phyloP scores from a whole-genome alignment of 495 filamentous ascomycete species.

The Neurospora pannonica region DNA sequence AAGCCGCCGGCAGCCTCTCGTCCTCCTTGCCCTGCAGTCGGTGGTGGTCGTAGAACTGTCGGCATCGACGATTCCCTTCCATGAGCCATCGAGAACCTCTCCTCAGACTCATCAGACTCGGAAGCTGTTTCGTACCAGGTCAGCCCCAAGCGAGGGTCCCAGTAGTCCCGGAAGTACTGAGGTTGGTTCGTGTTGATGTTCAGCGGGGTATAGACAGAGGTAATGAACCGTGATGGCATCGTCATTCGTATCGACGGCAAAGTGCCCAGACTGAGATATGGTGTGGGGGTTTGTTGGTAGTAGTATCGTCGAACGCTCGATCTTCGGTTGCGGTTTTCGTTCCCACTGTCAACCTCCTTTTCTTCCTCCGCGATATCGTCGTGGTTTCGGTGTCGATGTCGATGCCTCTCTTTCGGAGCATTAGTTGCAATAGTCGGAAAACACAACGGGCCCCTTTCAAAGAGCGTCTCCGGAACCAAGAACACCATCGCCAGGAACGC shows the following conservation, averaged over 20 bases:
- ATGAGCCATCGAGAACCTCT: background rate
- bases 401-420: background rate
- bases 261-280: constrained; percentile 12
- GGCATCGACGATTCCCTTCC: background rate
- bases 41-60: background rate
- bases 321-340: background rate
- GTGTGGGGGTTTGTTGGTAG: constrained; percentile 2
- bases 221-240: constrained; percentile 16
- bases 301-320: constrained; percentile 8
- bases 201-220: background rate
- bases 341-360: background rate
- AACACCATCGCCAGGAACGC: constrained; percentile 26
- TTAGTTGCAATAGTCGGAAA: constrained; percentile 4
- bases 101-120: background rate
- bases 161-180: background rate
- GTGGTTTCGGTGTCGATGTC: background rate
- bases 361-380: background rate
- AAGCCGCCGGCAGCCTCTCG: background rate
- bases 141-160: background rate
- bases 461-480: constrained; percentile 49
- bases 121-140: constrained; percentile 14
- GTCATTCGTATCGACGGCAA: constrained; percentile 20
- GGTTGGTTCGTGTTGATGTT: background rate
- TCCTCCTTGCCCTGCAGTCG: background rate
- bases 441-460: constrained; percentile 20